phyloP scores from a whole-genome alignment of 2,329 filamentous ascomycete species.

The Colletotrichum aenigma region DNA sequence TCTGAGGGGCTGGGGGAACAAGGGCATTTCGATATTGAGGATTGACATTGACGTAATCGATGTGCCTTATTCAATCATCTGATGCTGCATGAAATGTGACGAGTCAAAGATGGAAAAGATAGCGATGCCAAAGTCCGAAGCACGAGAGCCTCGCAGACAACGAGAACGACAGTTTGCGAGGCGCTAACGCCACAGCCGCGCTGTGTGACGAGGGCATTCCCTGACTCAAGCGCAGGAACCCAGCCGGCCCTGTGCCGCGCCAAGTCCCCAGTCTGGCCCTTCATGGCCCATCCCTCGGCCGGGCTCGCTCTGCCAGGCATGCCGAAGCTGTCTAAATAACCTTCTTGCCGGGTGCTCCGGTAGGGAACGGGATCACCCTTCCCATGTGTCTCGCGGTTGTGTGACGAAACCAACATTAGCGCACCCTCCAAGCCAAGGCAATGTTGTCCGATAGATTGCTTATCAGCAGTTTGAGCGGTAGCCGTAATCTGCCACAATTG shows the following conservation, averaged over 20 bases:
- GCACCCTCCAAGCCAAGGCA: neutral
- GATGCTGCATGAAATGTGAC: neutral
- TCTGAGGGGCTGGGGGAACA: neutral
- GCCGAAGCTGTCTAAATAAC: neutral
- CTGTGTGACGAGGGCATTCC: neutral
- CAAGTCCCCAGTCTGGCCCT: neutral
- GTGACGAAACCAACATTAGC: neutral
- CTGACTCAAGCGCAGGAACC: conserved; percentile 1
- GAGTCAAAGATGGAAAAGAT: neutral
- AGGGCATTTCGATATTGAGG: neutral
- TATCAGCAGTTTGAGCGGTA: neutral
- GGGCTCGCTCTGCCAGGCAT: neutral
- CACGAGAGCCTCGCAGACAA: neutral
- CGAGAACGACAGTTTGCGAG: neutral
- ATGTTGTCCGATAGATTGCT: neutral
- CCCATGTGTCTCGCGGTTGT: neutral
- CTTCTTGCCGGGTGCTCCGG: neutral
- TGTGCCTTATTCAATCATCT: neutral
- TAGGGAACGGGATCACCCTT: neutral
- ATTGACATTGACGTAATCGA: neutral
- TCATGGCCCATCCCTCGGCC: neutral
- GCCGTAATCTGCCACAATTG: neutral
- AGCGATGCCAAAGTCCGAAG: neutral
- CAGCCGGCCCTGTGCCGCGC: neutral
- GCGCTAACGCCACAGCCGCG: neutral